Base-by-base conservation (phyloP, 2,329 filamentous ascomycete species). In the Penicillium freii region DNA sequence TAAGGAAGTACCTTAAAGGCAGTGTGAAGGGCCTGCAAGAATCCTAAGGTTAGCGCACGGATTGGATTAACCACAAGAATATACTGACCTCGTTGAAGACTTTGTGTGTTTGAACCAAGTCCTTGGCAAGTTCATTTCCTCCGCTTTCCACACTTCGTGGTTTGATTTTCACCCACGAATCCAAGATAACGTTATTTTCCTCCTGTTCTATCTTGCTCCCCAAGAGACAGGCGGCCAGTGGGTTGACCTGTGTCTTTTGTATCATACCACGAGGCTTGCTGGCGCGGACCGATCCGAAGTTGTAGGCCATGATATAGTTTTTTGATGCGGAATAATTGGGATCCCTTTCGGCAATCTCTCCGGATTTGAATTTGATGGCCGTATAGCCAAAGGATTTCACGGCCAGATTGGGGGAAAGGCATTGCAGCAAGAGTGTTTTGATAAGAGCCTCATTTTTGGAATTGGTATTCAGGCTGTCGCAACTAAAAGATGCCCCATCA, bases 351-450 rank as follows among this genome's bases (percentile, higher is more conserved):
- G 1, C 17, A n/a, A 27, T 44, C 42, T 29, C 25, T 5, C 23
- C 45, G 39, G 38, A 31, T 31, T 58, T 33, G 48, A 54, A 33
- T 27, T 21, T n/a, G 3, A 50, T 10, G 23, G 23, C 38, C 21
- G 4, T 1, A 33, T 23, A 5, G 7, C 40, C 21, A 8, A 13
- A 2, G 15, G 13, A 44, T 55, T 9, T 58, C 56, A 61, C 62
- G 39, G 74, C 66, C 80, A 27, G 82, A 46, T 50, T 82, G 81
- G 79, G 78, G 54, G 77, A 74, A 23, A 77, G 63, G 11, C 78
- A 78, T 19, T 79, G 75, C 13, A 78, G 59, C 4, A 77, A 61
- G n/a, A 84, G 68, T 15, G 77, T 75, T 57, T 79, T 81, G 53
- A 83, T 71, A 27, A 84, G 70, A 1, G 71, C 65, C 1, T 69